Evolutionary conservation across 495 filamentous ascomycete species (phyloP).

Genomic region (Xylaria longipes): DNA sequence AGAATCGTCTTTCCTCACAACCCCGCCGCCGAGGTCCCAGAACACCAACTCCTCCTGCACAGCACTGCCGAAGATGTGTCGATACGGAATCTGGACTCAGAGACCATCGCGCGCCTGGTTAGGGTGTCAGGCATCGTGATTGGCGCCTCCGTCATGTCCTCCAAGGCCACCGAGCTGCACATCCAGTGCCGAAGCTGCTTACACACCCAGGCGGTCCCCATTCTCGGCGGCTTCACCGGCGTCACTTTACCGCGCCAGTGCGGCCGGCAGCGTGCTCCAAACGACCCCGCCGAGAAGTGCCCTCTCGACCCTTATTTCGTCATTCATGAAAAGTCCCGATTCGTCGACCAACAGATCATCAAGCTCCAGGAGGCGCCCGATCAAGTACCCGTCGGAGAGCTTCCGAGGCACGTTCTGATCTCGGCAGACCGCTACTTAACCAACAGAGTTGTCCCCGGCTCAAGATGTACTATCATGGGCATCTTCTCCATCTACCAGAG

Average conservation of each 20-base stretch:
- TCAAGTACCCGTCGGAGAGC: conserved; percentile 95
- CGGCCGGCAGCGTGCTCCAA: conserved; percentile 61
- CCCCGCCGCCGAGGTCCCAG: conserved; percentile 71
- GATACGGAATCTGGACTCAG: conserved; percentile 91
- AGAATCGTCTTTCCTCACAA: conserved; percentile 84
- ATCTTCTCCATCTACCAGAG: conserved; percentile 97
- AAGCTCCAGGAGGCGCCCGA: conserved; percentile 99
- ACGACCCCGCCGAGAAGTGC: conserved; percentile 71
- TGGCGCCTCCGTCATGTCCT: conserved; percentile 94
- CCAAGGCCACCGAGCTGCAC: conserved; percentile 85
- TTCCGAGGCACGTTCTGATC: conserved; percentile 92
- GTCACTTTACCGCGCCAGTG: conserved; percentile 83
- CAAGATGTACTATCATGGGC: conserved; percentile 92
- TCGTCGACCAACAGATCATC: conserved; percentile 97
- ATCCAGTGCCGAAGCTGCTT: conserved; percentile 91
- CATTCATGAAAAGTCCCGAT: conserved; percentile 90
- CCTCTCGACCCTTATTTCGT: conserved; percentile 96
- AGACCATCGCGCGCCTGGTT: conserved; percentile 92
- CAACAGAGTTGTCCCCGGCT: conserved; percentile 94
- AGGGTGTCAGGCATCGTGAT: conserved; percentile 98
- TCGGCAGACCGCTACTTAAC: conserved; percentile 95
- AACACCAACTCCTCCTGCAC: conserved; percentile 96
- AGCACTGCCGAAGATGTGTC: conserved; percentile 88
- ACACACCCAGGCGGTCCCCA: conserved; percentile 70
- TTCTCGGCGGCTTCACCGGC: conserved; percentile 85